Base-by-base conservation (phyloP, 2,329 filamentous ascomycete genomes). In the Ophiostoma populinum region DNA sequence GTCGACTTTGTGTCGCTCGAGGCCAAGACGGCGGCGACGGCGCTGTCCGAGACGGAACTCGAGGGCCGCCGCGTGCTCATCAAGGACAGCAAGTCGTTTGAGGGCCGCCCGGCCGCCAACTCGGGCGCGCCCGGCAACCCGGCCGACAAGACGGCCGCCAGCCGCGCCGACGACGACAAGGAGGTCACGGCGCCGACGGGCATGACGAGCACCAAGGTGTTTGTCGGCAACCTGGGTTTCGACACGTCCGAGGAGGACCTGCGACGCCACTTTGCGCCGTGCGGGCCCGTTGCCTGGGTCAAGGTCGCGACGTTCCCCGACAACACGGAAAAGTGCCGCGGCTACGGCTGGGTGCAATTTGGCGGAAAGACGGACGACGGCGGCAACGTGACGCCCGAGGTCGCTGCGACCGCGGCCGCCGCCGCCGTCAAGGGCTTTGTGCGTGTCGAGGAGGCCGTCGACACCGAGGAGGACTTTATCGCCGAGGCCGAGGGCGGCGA, bases 251-350 rank as follows among this genome's bases (percentile, higher is more conserved):
- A 87, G 47, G 83, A 93, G 36, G 75, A 82, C 46, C 56, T 98
- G 33, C 64, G 73, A 45, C 66, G 75, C 43, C 82, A 93, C 51
- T 95, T 93, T 54, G 67, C 67, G 32, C 81, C 77, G 52, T 95
- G 87, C 51, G 90, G 90, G 34, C 65, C 76, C 42, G 72, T 95
- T 42, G 71, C 76, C 35, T 80, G 80, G 59, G 69, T 83, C 43
- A 87, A 92, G 57, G 63, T 95, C 45, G 90, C 90, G 3, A 93
- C 86, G 1, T 98, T 98, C 51, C 82, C 95, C 55, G 92, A 98
- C 54, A 45, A 45, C 21, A 78, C 78, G 15, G 90, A 90, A 28
- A 98, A 95, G 60, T 98, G 90, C 63, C 95, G 95, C 60, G 92
- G 90, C 13, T 98, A 79, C 57, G 90, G 78, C 6, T 98, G 90